phyloP scores from a whole-genome alignment of 257 asterid genomes.

The Nyctanthes arbortristis region DNA sequence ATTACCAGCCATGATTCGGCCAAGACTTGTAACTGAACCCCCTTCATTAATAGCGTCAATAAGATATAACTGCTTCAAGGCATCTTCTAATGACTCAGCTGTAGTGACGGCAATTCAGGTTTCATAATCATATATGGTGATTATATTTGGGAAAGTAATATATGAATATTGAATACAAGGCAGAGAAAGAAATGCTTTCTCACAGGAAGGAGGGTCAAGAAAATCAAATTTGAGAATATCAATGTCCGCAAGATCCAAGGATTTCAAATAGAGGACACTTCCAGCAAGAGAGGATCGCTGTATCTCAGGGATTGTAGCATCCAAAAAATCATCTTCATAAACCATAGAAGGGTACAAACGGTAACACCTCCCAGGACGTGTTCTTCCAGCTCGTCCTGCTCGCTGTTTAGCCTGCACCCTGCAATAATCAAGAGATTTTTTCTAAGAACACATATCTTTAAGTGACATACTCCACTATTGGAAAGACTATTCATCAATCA shows the following conservation, averaged over 20 bases:
- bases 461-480: conserved; percentile 4
- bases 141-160: conserved; percentile 15
- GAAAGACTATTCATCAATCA: background rate
- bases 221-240: conserved; percentile 91
- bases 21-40: conserved; percentile 77
- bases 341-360: conserved; percentile 76
- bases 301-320: conserved; percentile 92
- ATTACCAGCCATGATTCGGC: conserved; percentile 90
- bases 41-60: conserved; percentile 87
- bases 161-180: conserved; percentile 9
- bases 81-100: conserved; percentile 94
- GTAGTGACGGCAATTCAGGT: conserved; percentile 35
- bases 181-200: conserved; percentile 29
- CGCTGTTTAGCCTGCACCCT: conserved; percentile 99
- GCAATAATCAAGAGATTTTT: conserved; percentile 19
- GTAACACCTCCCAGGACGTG: conserved; percentile 91
- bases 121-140: conserved; percentile 7
- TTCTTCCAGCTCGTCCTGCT: conserved; percentile 98
- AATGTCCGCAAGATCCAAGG: conserved; percentile 85
- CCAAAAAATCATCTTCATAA: conserved; percentile 79
- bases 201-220: conserved; percentile 93
- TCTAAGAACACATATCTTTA: conserved; percentile 19
- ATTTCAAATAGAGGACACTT: conserved; percentile 86
- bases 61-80: conserved; percentile 82
- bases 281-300: conserved; percentile 98